Evolutionary conservation across 2,329 filamentous ascomycete species (phyloP), one percentile per base, ranked within the genome.

Genomic region (Alternaria atra): DNA sequence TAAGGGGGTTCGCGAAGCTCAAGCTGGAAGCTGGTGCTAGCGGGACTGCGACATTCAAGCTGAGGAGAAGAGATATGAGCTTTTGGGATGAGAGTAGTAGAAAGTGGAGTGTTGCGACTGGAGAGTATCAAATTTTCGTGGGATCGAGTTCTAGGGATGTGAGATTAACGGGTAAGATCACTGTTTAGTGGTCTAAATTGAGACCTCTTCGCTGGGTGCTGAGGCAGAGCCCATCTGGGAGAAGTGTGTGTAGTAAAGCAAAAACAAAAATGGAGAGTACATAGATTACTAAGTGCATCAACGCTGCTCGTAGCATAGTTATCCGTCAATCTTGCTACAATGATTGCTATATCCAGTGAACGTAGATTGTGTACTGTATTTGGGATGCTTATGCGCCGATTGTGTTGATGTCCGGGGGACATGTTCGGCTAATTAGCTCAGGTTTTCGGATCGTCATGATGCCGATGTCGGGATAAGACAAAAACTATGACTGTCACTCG

Each of bases 111-210:
- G 69, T 79, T 35, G 74, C 76, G 2, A 69, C 61, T 37, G 77
- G 76, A 8, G 74, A 75, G 15, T 78, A 77, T 55, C 65, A 53
- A 2, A 64, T 79, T 5, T 67, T 55, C 48, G 75, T 79, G 20
- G 76, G 77, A 4, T 67, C 74, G 9, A 79, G 75, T 40, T 78
- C 74, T 44, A 76, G 76, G 64, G 77, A 79, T 64, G 62, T 78
- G 29, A 74, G 73, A 53, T 61, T 77, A 55, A 73, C 67, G 39
- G 71, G 73, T 4, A 76, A 73, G 62, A 71, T 79, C 37, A 74
- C 67, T 29, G 75, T 76, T 3, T 77, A 69, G 48, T 35, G 23
- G n/a, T 47, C 5, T 47, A 34, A 15, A 42, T n/a, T 13, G 34
- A 8, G 30, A 7, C 15, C 32, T 5, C 3, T 12, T 42, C 20